These are phyloP conservation scores for Penicillium sp. DNA, from an alignment of 2,329 filamentous ascomycete species.

Conservation along the genomic window DNA sequence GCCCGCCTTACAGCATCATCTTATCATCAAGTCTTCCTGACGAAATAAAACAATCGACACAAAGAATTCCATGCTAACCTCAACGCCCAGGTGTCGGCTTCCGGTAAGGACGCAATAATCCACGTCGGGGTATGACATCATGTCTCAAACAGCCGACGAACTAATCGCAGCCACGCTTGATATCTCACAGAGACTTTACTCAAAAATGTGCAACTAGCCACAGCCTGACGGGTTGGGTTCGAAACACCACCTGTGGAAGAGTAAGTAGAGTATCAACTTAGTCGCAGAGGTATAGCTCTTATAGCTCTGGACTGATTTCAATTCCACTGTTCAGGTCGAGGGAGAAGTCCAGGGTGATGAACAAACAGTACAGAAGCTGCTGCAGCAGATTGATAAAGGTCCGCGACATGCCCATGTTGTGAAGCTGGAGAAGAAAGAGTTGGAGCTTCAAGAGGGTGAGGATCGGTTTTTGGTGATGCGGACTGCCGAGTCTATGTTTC, in stretches of 20 bases:
- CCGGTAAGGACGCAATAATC: slow-evolving; percentile 32
- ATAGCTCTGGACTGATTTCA: neutral
- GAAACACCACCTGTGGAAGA: slow-evolving; percentile 54
- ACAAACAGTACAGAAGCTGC: slow-evolving; percentile 68
- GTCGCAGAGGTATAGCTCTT: neutral
- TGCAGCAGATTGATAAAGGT: slow-evolving; percentile 76
- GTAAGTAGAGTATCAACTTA: slow-evolving; percentile 36
- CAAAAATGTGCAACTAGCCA: slow-evolving; percentile 51
- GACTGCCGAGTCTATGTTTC: slow-evolving; percentile 39
- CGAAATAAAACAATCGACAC: neutral
- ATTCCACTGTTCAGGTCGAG: slow-evolving; percentile 67
- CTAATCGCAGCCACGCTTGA: slow-evolving; percentile 11
- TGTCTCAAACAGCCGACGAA: slow-evolving; percentile 10
- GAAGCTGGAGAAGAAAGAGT: slow-evolving; percentile 72
- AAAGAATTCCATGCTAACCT: slow-evolving; percentile 7
- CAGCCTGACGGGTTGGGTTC: slow-evolving; percentile 56
- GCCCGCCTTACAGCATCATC: neutral
- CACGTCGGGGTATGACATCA: slow-evolving; percentile 27
- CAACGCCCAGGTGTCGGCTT: slow-evolving; percentile 41
- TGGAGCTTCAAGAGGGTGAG: slow-evolving; percentile 71
- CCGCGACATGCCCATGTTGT: slow-evolving; percentile 75
- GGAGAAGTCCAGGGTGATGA: slow-evolving; percentile 84
- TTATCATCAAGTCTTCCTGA: too few species aligned
- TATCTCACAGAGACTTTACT: slow-evolving; percentile 47
- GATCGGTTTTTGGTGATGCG: slow-evolving; percentile 63